Conservation (phyloP, 2,329 filamentous ascomycete genomes). For the Xylariaceae sp. region DNA sequence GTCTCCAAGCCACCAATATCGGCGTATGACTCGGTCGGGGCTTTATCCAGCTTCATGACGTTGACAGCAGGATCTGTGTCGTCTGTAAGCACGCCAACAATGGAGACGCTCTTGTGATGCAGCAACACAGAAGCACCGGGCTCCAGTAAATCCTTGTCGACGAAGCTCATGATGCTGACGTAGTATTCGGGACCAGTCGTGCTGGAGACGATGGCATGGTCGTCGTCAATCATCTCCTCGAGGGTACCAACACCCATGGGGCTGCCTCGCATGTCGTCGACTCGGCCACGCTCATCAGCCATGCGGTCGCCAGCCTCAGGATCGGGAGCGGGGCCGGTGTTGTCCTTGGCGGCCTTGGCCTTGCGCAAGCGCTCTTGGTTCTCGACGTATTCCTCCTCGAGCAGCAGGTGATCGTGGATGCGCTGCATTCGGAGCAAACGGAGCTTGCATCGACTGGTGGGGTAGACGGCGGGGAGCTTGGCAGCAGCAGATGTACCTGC, state of each 20-base stretch:
- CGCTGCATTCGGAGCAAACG: constrained; percentile 96
- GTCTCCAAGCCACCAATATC: constrained; percentile 94
- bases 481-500: constrained; percentile 90
- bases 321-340: constrained; percentile 60
- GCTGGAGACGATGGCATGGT: constrained; percentile 97
- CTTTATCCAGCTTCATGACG: constrained; percentile 99
- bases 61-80: constrained; percentile 93
- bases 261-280: constrained; percentile 97
- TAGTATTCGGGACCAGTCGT: constrained; percentile 98
- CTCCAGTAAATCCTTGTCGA: constrained; percentile 96
- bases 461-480: constrained; percentile 91
- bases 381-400: constrained; percentile 98
- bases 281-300: constrained; percentile 88
- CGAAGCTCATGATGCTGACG: constrained; percentile 99
- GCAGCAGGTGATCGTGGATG: constrained; percentile 92
- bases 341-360: constrained; percentile 76
- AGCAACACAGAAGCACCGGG: constrained; percentile 92
- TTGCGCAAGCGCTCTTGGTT: constrained; percentile 96
- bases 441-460: constrained; percentile 95
- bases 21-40: constrained; percentile 94
- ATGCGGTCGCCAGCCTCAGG: constrained; percentile 77
- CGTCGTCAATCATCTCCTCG: constrained; percentile 98
- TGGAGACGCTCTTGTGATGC: constrained; percentile 96
- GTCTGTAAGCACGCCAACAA: constrained; percentile 94
- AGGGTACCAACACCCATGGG: constrained; percentile 98